Conservation (phyloP, 306 rosid species). For the Cicer judaicum region DNA sequence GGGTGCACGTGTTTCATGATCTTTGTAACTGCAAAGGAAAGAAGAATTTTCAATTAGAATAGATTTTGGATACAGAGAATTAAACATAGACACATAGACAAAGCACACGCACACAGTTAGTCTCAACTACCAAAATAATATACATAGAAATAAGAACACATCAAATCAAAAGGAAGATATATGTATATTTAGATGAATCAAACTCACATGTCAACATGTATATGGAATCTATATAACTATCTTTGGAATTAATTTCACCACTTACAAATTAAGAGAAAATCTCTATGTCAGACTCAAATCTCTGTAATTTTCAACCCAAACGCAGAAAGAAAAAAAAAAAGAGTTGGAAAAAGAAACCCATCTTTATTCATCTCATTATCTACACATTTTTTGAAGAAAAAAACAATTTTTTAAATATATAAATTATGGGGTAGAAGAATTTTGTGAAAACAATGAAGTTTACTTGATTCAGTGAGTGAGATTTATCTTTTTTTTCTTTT, state of each 20-base stretch:
- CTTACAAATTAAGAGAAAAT: slow-evolving; percentile 50
- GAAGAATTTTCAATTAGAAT: slow-evolving; percentile 54
- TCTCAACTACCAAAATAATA: slow-evolving; percentile 43
- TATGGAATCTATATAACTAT: slow-evolving; percentile 45
- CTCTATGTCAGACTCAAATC: slow-evolving; percentile 80
- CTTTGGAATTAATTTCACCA: slow-evolving; percentile 50
- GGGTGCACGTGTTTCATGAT: slow-evolving; percentile 83
- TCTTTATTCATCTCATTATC: slow-evolving; percentile 88
- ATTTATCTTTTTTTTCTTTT: slow-evolving; percentile 8
- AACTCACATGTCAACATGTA: slow-evolving; percentile 44
- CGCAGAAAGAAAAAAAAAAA: slow-evolving; percentile 67
- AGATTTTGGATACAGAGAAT: slow-evolving; percentile 28
- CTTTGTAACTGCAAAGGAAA: slow-evolving; percentile 56
- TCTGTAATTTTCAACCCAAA: slow-evolving; percentile 69
- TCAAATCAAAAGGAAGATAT: slow-evolving; percentile 23
- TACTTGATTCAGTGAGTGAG: slow-evolving; percentile 25
- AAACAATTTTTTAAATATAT: not conserved
- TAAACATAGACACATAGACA: slow-evolving; percentile 27
- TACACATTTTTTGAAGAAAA: slow-evolving; percentile 45
- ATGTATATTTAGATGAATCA: slow-evolving; percentile 40
- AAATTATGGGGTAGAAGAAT: slow-evolving; percentile 30
- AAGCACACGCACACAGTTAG: slow-evolving; percentile 24
- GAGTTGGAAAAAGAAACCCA: slow-evolving; percentile 70
- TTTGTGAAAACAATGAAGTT: slow-evolving; percentile 23
- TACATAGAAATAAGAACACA: slow-evolving; percentile 42